Base-by-base conservation (phyloP, 345 rosid species). In the Balakata baccata region DNA sequence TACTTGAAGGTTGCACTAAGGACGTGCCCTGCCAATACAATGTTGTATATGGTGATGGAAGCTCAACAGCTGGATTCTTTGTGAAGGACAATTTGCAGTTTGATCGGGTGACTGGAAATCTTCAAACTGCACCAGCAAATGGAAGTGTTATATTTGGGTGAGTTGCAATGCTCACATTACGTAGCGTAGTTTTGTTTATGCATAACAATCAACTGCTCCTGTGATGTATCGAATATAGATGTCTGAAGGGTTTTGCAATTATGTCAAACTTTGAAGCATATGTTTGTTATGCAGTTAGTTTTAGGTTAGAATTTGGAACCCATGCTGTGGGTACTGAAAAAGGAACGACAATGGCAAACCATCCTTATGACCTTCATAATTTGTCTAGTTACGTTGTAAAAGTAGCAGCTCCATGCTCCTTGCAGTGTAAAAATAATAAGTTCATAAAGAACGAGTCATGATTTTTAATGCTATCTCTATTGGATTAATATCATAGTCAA, bases 1-100 rank as follows among this genome's bases (percentile, higher is more conserved):
- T 68, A 57, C 71, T 84, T 11, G 86, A 83, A 17, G 92, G 89
- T 39, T 94, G 97, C 76, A 77, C 81, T 61, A 69, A 87, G 6
- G 51, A 64, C 13, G 9, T 75, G 34, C 81, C 80, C 37, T 94
- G 98, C 68, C 81, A 75, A 66, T 94, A 92, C 74, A 85, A 72
- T 73, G 84, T n/a, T n/a, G n/a, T n/a, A n/a, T n/a, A n/a, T n/a
- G n/a, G n/a, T 45, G 97, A 94, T 50, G 91, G 93, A 78, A 92
- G 96, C 81, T 73, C 92, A 58, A 94, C 93, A 64, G 61, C 85
- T 54, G 96, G 97, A 38, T 81, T 62, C 80, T 92, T 84, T 74
- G 84, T 94, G 20, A 87, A 75, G 67, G 97, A 94, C 72, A 46
- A n/a, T 45, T 56, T 92, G 74, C 81, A 80, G 14, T 66, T 94